Evolutionary conservation across 2,329 filamentous ascomycete genomes (phyloP), one percentile per base, ranked within the genome.

Genomic region (Ophiostoma tasmaniense): DNA sequence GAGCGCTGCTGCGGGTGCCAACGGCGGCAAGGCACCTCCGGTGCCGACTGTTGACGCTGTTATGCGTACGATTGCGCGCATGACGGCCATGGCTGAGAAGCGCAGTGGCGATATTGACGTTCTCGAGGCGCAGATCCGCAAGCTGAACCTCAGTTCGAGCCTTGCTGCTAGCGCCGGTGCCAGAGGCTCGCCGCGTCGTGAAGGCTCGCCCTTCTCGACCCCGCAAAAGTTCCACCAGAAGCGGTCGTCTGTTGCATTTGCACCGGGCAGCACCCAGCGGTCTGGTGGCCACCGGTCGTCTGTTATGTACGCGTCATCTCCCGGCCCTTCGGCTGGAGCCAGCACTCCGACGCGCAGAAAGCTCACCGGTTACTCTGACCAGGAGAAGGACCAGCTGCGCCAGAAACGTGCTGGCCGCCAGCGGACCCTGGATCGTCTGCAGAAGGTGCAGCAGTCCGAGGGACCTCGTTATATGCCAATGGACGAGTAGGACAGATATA

Each of bases 61-160:
- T 25, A 89, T 93, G 73, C 91, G 91, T 70, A 99, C 95, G 0
- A 96, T 99, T 73, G 83, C 84, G 70, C 97, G 95, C 76, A 93
- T 99, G 90, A 97, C 93, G 42, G 86, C 83, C 70, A 94, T 97
- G 89, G 91, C 91, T 0, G 92, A 98, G 81, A 92, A 92, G 80
- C 91, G 92, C 76, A 95, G 91, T 76, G 91, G 90, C 70, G 94
- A 98, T 74, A 88, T 99, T 67, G 92, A 97, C 76, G 87, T 97
- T 7, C 84, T 98, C 39, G 95, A 98, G 79, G 87, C 89, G 65
- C 91, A 97, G 76, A 87, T 99, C 80, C 88, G 90, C 70, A 91
- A 88, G 76, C 79, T 96, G 28, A 84, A 85, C 7, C 78, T 91
- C 79, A 39, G 50, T 30, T 73, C 37, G 79, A 78, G 33, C 11